Evolutionary conservation across 805 yeast species (phyloP).

Genomic region (Myxozyma neotropica): DNA sequence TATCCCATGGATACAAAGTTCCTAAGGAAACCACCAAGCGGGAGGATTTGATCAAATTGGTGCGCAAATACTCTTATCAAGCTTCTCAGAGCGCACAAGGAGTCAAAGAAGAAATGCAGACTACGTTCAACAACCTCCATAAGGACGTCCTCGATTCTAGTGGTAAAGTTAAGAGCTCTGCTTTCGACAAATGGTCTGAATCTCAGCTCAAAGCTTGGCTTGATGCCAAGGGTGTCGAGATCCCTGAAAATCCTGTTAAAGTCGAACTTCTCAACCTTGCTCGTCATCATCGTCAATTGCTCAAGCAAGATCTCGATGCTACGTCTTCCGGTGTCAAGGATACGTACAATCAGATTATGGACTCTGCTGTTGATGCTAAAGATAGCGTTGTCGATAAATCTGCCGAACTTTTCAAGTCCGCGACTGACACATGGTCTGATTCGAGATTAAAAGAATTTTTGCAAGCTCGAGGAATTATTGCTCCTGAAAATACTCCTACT

Average conservation of each 20-base stretch:
- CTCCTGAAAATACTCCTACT: constrained; percentile 39
- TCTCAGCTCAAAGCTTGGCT: constrained; percentile 50
- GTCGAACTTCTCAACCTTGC: constrained; percentile 37
- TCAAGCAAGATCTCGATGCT: constrained; percentile 38
- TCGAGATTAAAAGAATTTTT: constrained; percentile 42
- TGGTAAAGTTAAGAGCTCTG: constrained; percentile 44
- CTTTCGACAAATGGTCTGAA: constrained; percentile 49
- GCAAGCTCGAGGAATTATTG: constrained; percentile 43
- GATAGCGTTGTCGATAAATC: constrained; percentile 28
- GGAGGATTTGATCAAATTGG: constrained; percentile 15
- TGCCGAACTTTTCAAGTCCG: constrained; percentile 34
- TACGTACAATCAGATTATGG: constrained; percentile 3
- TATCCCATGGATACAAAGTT: constrained; percentile 28
- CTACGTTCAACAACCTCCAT: constrained; percentile 39
- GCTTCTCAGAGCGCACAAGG: constrained; percentile 11
- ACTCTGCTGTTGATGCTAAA: constrained; percentile 30
- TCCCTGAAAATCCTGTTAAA: constrained; percentile 23
- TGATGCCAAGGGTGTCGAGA: constrained; percentile 43
- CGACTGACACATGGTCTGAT: constrained; percentile 42
- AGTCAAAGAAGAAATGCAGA: constrained; percentile 6
- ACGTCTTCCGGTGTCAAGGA: constrained; percentile 28
- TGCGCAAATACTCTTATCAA: constrained; percentile 22
- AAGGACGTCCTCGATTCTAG: constrained; percentile 43
- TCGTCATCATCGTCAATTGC: constrained; percentile 41
- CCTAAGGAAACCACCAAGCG: constrained; percentile 24